Conservation (phyloP, 1,139 yeast species). For the Pichia sp. region DNA sequence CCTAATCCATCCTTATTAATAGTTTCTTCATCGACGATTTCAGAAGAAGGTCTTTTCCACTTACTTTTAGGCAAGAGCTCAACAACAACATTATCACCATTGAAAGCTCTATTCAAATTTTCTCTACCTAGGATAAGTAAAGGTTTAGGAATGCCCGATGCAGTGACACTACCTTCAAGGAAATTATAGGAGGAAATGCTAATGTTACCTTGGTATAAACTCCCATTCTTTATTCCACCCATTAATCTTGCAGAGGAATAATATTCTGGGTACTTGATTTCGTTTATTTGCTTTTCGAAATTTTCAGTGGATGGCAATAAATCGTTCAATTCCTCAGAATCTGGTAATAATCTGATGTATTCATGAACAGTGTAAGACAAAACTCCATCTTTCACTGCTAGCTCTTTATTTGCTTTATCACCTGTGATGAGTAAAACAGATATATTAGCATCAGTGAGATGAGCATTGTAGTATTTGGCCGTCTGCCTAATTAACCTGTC, state of each 20-base stretch:
- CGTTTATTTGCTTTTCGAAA: conserved; percentile 38
- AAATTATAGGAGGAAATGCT: conserved; percentile 82
- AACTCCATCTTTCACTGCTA: conserved; percentile 54
- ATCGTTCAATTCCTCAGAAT: conserved; percentile 75
- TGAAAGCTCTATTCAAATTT: conserved; percentile 83
- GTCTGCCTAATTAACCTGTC: conserved; percentile 85
- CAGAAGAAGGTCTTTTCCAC: conserved; percentile 85
- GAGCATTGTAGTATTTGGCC: conserved; percentile 67
- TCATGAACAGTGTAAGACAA: conserved; percentile 55
- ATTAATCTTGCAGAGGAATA: conserved; percentile 75
- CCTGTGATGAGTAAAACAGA: conserved; percentile 68
- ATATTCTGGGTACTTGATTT: conserved; percentile 69
- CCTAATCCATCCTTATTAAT: conserved; percentile 61
- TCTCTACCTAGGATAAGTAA: conserved; percentile 78
- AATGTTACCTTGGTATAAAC: conserved; percentile 80
- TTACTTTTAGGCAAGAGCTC: conserved; percentile 80
- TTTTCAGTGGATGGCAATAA: conserved; percentile 59
- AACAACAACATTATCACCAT: conserved; percentile 87
- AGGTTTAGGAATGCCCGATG: conserved; percentile 76
- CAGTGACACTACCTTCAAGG: conserved; percentile 78
- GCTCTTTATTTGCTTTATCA: conserved; percentile 63
- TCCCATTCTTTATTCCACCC: conserved; percentile 88
- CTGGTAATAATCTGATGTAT: conserved; percentile 69
- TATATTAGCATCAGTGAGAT: conserved; percentile 48
- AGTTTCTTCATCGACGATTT: conserved; percentile 71